phyloP scores from a whole-genome alignment of 495 filamentous ascomycete genomes.

The Xylaria sp. region DNA sequence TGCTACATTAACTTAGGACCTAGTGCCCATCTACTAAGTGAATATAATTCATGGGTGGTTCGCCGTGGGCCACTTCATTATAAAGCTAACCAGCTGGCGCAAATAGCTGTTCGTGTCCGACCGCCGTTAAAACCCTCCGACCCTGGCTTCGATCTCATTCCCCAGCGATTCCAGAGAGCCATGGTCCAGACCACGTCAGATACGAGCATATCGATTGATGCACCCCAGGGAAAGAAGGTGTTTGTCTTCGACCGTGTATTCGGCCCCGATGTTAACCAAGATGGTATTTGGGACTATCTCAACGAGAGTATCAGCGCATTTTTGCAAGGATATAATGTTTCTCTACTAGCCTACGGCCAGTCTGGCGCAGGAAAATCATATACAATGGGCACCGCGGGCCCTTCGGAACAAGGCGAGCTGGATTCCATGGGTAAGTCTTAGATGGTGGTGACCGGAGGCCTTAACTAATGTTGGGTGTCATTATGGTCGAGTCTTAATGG shows the following conservation, averaged over 20 bases:
- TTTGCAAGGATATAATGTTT: conserved; percentile 98
- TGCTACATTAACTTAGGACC: neutral
- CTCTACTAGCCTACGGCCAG: conserved; percentile 95
- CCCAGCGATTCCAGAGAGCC: conserved; percentile 90
- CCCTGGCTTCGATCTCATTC: conserved; percentile 92
- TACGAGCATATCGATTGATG: conserved; percentile 86
- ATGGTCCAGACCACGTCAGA: conserved; percentile 88
- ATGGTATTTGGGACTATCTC: conserved; percentile 94
- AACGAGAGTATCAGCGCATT: conserved; percentile 90
- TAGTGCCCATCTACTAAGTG: neutral
- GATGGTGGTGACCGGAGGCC: neutral
- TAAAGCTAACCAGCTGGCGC: conserved; percentile 34
- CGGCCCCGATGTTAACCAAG: conserved; percentile 80
- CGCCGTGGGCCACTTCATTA: conserved; percentile 20
- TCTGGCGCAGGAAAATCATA: conserved; percentile 99
- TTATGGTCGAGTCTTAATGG: neutral
- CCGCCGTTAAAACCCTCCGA: conserved; percentile 84
- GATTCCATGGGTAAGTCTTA: conserved; percentile 74
- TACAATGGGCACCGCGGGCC: conserved; percentile 97
- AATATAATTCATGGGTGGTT: neutral
- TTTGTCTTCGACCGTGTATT: conserved; percentile 98
- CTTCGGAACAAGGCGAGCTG: conserved; percentile 75
- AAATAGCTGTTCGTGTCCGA: conserved; percentile 87
- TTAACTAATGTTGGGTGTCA: too few relatives aligned
- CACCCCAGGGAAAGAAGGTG: conserved; percentile 87